Percentiles rank a stretch among this genome's conserved stretches.
Evolutionary conservation across 2,329 filamentous ascomycete genomes (phyloP).

Genomic region (Exutisphaerella laricina): DNA sequence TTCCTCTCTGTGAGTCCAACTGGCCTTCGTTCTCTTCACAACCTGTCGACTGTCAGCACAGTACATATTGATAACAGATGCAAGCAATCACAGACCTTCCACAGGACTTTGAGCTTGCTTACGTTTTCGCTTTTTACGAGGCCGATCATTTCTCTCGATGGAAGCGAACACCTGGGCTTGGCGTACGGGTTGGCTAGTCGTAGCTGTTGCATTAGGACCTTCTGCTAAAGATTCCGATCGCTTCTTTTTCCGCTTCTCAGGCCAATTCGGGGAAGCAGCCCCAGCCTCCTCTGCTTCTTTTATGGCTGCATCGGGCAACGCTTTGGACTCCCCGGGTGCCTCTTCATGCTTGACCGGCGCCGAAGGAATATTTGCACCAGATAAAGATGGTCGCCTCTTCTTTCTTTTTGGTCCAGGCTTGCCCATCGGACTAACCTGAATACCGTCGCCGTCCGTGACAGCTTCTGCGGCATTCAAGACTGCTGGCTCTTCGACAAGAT

Average conservation of each 20-base stretch:
- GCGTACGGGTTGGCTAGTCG: not conserved
- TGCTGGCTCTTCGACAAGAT: not conserved
- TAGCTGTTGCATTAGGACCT: not conserved
- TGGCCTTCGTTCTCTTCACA: too few relatives aligned
- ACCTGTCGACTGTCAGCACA: too few relatives aligned
- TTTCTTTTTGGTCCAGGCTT: not conserved
- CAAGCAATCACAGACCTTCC: too few relatives aligned
- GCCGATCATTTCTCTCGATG: not conserved
- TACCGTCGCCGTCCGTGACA: not conserved
- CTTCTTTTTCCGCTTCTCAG: not conserved
- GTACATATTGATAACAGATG: too few relatives aligned
- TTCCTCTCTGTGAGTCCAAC: too few relatives aligned
- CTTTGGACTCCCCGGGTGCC: not conserved
- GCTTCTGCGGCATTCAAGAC: not conserved
- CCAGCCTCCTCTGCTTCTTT: not conserved
- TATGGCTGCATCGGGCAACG: too few relatives aligned
- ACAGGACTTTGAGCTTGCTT: not conserved
- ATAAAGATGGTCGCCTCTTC: not conserved
- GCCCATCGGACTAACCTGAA: not conserved
- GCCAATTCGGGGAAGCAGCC: not conserved
- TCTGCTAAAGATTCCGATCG: not conserved
- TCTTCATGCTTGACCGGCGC: not conserved
- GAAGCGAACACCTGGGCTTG: not conserved
- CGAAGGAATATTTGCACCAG: too few relatives aligned
- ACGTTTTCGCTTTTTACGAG: constrained; percentile 3